These are phyloP conservation scores for Mitragyna speciosa DNA, from an alignment of 257 asterid species.

Conservation along the genomic window DNA sequence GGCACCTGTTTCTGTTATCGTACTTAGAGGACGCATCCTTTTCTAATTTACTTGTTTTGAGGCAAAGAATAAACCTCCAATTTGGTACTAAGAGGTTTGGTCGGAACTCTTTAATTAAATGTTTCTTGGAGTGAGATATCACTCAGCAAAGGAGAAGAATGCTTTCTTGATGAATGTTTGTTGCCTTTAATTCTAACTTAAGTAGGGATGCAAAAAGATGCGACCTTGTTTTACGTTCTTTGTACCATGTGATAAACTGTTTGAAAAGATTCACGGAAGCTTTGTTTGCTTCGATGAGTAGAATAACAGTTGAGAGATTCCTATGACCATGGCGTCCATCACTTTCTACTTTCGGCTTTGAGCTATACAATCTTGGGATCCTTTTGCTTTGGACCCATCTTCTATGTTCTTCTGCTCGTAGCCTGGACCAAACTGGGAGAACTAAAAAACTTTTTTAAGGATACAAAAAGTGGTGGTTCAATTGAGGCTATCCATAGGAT, in stretches of 20 bases:
- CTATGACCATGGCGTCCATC: not conserved
- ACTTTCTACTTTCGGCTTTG: too few species aligned
- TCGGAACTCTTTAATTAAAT: not conserved
- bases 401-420: too few species aligned
- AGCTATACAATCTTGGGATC: too few species aligned
- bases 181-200: not conserved
- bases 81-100: too few species aligned
- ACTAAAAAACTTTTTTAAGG: too few species aligned
- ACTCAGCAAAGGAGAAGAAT: not conserved
- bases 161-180: not conserved
- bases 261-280: not conserved
- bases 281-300: not conserved
- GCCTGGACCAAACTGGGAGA: too few species aligned
- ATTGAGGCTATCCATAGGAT: not conserved
- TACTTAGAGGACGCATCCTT: not conserved
- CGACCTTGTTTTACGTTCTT: not conserved
- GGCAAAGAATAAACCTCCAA: conserved; percentile 13
- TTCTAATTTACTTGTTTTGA: not conserved
- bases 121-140: not conserved
- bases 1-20: not conserved
- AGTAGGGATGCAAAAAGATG: not conserved
- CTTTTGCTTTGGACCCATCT: too few species aligned
- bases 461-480: conserved; percentile 20
- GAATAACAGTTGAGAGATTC: not conserved
- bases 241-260: not conserved